These are phyloP conservation scores for Candida dubliniensis DNA, from an alignment of 1,139 yeast genomes.

Conservation along the genomic window DNA sequence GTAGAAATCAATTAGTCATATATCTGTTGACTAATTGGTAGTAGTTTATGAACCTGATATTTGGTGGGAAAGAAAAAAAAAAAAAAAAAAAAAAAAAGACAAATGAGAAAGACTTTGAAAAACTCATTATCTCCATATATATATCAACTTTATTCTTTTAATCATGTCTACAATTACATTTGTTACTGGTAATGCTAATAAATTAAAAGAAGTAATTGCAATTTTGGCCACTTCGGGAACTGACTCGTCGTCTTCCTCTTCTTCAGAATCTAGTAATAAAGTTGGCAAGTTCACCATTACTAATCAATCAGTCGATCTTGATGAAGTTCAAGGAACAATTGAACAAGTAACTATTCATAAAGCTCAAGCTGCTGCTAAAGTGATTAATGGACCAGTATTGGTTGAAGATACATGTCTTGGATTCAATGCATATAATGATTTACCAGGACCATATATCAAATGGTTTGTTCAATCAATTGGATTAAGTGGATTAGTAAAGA, in stretches of 20 bases:
- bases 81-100: not conserved
- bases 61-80: too few relatives aligned
- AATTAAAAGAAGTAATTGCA: slow-evolving; percentile 78
- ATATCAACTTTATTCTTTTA: not conserved
- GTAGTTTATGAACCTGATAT: not conserved
- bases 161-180: slow-evolving; percentile 48
- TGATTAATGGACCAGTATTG: slow-evolving; percentile 69
- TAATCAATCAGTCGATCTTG: slow-evolving; percentile 72
- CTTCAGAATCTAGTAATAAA: slow-evolving; percentile 14
- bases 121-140: not conserved
- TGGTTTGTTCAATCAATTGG: slow-evolving; percentile 85
- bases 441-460: slow-evolving; percentile 91
- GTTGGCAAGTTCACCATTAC: slow-evolving; percentile 57
- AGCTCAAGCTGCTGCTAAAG: slow-evolving; percentile 71
- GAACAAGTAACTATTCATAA: slow-evolving; percentile 81
- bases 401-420: slow-evolving; percentile 95
- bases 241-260: slow-evolving; percentile 12
- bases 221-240: slow-evolving; percentile 41
- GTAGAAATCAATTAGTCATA: too few relatives aligned
- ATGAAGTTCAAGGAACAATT: slow-evolving; percentile 87
- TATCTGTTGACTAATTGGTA: not conserved
- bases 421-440: slow-evolving; percentile 70
- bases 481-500: slow-evolving; percentile 67
- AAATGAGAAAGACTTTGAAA: not conserved
- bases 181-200: slow-evolving; percentile 88